phyloP scores from a whole-genome alignment of 768 basidiomycete species.

The Termitomyces sp. region DNA sequence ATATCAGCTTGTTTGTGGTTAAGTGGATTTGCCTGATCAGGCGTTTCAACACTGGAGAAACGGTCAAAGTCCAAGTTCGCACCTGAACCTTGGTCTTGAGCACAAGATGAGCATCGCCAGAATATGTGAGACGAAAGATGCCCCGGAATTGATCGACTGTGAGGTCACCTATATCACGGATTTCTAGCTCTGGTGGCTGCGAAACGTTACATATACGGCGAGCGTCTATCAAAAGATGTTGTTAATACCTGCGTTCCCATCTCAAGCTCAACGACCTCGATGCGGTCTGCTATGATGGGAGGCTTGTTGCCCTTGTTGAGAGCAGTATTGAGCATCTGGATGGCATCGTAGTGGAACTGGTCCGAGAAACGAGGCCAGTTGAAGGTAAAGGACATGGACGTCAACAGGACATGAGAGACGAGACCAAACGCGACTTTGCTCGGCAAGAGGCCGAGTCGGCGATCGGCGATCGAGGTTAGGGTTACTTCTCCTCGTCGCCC shows the following conservation, averaged over 20 bases:
- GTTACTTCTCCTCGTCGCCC: not conserved
- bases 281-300: slow-evolving; percentile 94
- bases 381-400: slow-evolving; percentile 81
- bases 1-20: slow-evolving; percentile 91
- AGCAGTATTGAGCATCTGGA: slow-evolving; percentile 93
- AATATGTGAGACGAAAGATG: slow-evolving; percentile 92
- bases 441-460: slow-evolving; percentile 1
- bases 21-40: slow-evolving; percentile 81
- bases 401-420: slow-evolving; percentile 7
- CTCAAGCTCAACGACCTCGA: slow-evolving; percentile 97
- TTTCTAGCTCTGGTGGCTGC: slow-evolving; percentile 94
- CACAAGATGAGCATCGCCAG: slow-evolving; percentile 88
- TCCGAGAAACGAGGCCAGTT: slow-evolving; percentile 97
- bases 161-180: slow-evolving; percentile 96
- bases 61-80: slow-evolving; percentile 15
- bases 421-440: not conserved
- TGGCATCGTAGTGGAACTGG: slow-evolving; percentile 94
- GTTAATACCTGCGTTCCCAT: slow-evolving; percentile 90
- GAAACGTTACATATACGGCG: slow-evolving; percentile 2
- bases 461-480: slow-evolving; percentile 13
- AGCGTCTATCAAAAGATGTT: not conserved
- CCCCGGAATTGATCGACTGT: slow-evolving; percentile 95
- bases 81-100: slow-evolving; percentile 93
- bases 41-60: not conserved
- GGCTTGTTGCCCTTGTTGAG: slow-evolving; percentile 98